Base-by-base conservation (phyloP, 2,329 filamentous ascomycete genomes). In the Byssoonygena ceratinophila region DNA sequence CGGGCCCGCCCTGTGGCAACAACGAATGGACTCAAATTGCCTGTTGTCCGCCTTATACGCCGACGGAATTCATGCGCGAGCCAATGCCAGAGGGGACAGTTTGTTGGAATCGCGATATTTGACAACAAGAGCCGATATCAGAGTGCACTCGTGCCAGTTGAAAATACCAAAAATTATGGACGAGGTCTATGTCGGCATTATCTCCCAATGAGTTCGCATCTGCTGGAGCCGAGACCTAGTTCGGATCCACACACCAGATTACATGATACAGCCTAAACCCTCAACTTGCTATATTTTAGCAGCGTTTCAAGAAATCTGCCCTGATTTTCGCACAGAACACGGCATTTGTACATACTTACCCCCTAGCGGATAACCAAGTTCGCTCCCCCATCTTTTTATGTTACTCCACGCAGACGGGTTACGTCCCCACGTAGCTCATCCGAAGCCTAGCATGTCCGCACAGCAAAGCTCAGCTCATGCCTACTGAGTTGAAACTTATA, bases 161-260 rank as follows among this genome's bases (percentile, higher is more conserved):
- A 23, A 22, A 7, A 40, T 40, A 12, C 23, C 9, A 8, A 22
- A 12, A 18, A 23, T 3, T 40, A 12, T 40, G 12, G 40, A 44
- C 1, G 39, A 27, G 11, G 20, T 25, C 22, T 25, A 12, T 27
- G 23, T 44, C 40, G 40, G 40, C 40, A 27, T 29, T 27, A 44
- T 44, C 40, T 44, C 23, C 40, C 40, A 44, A 44, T 44, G 40
- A 44, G n/a, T 16, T 44, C 20, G 14, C 40, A 16, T 44, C 40
- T 27, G 12, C 22, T 29, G n/a, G 40, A 44, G 40, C 40, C 40
- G 40, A 44, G 22, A 29, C 16, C 40, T 44, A 16, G 22, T 16
- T 25, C 12, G 40, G 40, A 29, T 44, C 40, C 40, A 44, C 40
- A 12, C n/a, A 37, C 27, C 5, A 29, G 27, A 29, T 29, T 29